phyloP scores from a whole-genome alignment of 768 basidiomycete genomes.

The Lentinula guzmanii region DNA sequence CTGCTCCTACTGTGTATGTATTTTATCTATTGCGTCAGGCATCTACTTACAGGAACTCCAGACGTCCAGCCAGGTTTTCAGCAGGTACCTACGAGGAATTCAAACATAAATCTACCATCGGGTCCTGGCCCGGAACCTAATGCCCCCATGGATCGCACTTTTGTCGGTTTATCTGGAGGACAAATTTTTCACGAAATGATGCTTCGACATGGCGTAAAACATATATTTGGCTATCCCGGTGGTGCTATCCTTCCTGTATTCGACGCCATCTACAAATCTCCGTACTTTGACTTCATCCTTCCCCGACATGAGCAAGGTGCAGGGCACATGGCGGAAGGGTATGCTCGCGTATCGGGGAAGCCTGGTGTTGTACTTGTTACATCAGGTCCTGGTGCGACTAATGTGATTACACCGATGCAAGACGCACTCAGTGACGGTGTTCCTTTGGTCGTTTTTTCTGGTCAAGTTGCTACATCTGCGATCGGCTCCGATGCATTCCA shows the following conservation, averaged over 20 bases:
- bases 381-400: slow-evolving; percentile 96
- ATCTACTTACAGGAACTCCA: slow-evolving; percentile 18
- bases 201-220: slow-evolving; percentile 92
- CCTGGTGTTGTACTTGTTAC: slow-evolving; percentile 98
- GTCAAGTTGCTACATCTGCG: slow-evolving; percentile 98
- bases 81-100: slow-evolving; percentile 37
- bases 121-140: slow-evolving; percentile 31
- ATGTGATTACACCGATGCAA: slow-evolving; percentile 97
- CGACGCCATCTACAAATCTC: slow-evolving; percentile 96
- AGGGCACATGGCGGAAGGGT: slow-evolving; percentile 99
- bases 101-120: slow-evolving; percentile 28
- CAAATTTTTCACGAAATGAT: slow-evolving; percentile 99
- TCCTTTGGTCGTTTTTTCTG: slow-evolving; percentile 91
- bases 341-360: slow-evolving; percentile 94
- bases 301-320: slow-evolving; percentile 98
- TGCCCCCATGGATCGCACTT: slow-evolving; percentile 67
- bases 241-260: slow-evolving; percentile 99
- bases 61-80: slow-evolving; percentile 57
- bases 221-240: slow-evolving; percentile 96
- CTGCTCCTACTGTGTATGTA: slow-evolving; percentile 58
- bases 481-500: slow-evolving; percentile 99
- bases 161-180: slow-evolving; percentile 92
- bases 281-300: slow-evolving; percentile 91
- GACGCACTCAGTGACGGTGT: slow-evolving; percentile 94
- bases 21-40: not conserved